Conservation (phyloP, 2,329 filamentous ascomycete species). For the Aspergillus sp. region DNA sequence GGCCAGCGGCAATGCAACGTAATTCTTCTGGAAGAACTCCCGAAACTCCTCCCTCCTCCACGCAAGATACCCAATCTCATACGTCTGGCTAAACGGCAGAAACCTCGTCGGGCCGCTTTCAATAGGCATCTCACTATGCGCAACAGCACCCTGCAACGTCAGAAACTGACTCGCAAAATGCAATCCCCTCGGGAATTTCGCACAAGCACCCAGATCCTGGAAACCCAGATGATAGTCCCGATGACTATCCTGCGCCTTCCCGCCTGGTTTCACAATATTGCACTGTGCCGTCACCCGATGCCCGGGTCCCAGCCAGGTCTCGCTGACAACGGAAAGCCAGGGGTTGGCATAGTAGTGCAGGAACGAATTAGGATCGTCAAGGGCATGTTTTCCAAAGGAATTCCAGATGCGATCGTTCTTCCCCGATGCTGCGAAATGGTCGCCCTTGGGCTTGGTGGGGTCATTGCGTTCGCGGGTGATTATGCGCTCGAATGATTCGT, state of each 20-base stretch:
- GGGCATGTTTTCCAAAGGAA: slow-evolving; percentile 56
- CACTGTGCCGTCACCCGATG: slow-evolving; percentile 58
- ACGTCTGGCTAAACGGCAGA: slow-evolving; percentile 54
- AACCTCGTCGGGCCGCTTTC: slow-evolving; percentile 55
- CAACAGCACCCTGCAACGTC: slow-evolving; percentile 58
- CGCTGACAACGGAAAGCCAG: slow-evolving; percentile 47
- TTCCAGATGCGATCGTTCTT: slow-evolving; percentile 61
- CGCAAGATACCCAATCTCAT: slow-evolving; percentile 52
- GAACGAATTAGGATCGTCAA: slow-evolving; percentile 48
- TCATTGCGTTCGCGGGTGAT: slow-evolving; percentile 40
- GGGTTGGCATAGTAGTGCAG: slow-evolving; percentile 55
- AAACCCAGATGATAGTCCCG: slow-evolving; percentile 61
- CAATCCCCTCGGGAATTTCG: slow-evolving; percentile 45
- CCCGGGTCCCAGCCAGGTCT: slow-evolving; percentile 53
- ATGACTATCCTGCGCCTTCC: slow-evolving; percentile 51
- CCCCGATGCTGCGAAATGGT: slow-evolving; percentile 54
- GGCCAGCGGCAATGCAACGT: slow-evolving; percentile 47
- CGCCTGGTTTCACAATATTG: slow-evolving; percentile 56
- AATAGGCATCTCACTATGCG: slow-evolving; percentile 55
- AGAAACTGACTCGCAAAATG: slow-evolving; percentile 52
- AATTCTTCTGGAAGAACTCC: slow-evolving; percentile 48
- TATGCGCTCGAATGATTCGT: slow-evolving; percentile 43
- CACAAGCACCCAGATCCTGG: slow-evolving; percentile 44
- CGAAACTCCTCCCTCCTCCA: slow-evolving; percentile 50
- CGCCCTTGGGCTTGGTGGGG: slow-evolving; percentile 39